Evolutionary conservation across 805 yeast species (phyloP), one percentile per base, ranked within the genome.

Genomic region (Diddensiella santjacobensis): DNA sequence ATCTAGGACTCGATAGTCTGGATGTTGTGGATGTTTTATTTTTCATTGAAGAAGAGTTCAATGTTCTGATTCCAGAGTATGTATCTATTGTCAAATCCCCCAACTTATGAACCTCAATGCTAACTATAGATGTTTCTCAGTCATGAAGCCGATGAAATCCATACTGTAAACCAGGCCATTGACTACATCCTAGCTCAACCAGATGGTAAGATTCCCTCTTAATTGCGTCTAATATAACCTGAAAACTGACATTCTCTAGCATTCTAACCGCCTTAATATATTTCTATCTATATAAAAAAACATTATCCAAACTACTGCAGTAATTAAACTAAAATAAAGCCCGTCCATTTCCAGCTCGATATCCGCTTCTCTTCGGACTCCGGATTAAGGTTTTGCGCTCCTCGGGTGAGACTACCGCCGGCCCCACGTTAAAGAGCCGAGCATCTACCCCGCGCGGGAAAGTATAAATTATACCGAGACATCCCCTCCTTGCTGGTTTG

Each of bases 11-110:
- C 65, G 99, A 91, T 70, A 87, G 96, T 6, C 77, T 91, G 58
- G 99, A 91, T 64, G 85, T 93, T 54, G 96, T 91, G 54, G 99
- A 91, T 73, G 90, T 93, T 48, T 78, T 93, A 60, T 96, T 93
- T 69, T 96, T 96, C 49, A 83, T 91, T 63, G 99, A 91, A 75
- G 96, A 90, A 75, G 90, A 83, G 67, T 83, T 83, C 57, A 74
- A 73, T 49, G 66, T 74, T 51, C 74, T 62, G 60, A 66, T 66
- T 55, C 56, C 93, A 22, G 96, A 87, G 75, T 57, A 48, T 36
- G 61, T 48, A 18, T 23, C 11, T 3, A n/a, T n/a, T n/a, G n/a
- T 37, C 15, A n/a, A 10, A 29, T 17, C 13, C 31, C 13, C 13
- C 8, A 13, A 10, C 31, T 13, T 11, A 15, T 15, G 15, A 42